Conservation (phyloP, 306 rosid species). For the Purshia tridentata region DNA sequence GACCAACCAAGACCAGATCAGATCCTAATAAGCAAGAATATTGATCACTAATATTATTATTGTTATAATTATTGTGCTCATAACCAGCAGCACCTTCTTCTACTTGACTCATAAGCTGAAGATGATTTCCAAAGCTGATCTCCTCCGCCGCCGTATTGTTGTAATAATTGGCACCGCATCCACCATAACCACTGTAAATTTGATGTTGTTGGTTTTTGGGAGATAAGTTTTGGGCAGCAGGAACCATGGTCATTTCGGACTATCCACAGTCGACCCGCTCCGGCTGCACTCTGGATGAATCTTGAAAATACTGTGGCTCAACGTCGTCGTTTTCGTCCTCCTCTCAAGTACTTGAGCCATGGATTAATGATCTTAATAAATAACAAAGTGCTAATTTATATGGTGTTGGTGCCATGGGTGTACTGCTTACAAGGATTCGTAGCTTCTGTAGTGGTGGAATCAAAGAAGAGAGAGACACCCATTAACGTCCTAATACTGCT, state of each 20-base stretch:
- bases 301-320: background rate
- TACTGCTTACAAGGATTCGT: background rate
- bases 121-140: constrained; percentile 14
- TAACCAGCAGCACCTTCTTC: constrained; percentile 29
- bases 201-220: constrained; percentile 35
- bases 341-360: constrained; percentile 45
- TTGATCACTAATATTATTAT: constrained; percentile 9
- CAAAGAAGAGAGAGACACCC: constrained; percentile 44
- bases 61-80: constrained; percentile 19
- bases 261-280: constrained; percentile 21
- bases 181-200: constrained; percentile 34
- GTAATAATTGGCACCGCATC: constrained; percentile 25
- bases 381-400: constrained; percentile 24
- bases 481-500: constrained; percentile 27
- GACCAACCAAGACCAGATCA: constrained; percentile 33
- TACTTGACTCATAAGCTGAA: constrained; percentile 50
- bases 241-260: constrained; percentile 74
- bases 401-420: constrained; percentile 40
- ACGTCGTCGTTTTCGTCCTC: background rate
- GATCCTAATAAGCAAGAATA: constrained; percentile 52
- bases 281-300: too few relatives aligned
- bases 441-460: constrained; percentile 4
- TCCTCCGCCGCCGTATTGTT: constrained; percentile 5
- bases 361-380: constrained; percentile 21
- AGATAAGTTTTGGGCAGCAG: constrained; percentile 43